These are phyloP conservation scores for Hemileia vastatrix DNA, from an alignment of 1,284 basidiomycete genomes.

Conservation along the genomic window DNA sequence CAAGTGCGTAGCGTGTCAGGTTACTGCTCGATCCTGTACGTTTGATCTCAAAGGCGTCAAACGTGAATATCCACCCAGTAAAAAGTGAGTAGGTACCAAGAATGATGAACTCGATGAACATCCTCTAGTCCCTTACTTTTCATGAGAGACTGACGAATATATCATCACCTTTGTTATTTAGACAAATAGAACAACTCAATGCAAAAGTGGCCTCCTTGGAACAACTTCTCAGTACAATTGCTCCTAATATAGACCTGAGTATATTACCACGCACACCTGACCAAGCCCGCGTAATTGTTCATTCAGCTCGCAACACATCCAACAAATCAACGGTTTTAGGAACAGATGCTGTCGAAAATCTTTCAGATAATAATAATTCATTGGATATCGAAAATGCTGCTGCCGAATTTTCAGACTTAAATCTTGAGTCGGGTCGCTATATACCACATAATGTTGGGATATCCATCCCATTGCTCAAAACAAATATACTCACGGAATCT, in stretches of 20 bases:
- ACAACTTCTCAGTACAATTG: constrained; percentile 1
- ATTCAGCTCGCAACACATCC: neutral
- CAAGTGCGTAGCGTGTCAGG: neutral
- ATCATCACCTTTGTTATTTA: no score
- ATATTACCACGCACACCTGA: constrained; percentile 10
- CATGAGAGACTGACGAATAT: no score
- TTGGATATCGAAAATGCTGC: neutral
- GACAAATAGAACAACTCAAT: constrained; percentile 15
- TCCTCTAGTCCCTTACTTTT: no score
- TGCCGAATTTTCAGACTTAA: neutral
- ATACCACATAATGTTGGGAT: neutral
- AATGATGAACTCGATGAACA: no score
- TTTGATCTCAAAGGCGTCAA: constrained; percentile 8
- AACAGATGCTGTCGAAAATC: neutral
- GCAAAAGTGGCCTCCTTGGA: constrained; percentile 4
- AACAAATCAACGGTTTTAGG: neutral
- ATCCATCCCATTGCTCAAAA: neutral
- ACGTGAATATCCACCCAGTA: constrained; percentile 8
- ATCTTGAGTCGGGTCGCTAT: neutral
- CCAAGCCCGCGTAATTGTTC: constrained; percentile 9
- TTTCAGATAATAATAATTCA: neutral
- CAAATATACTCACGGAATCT: neutral
- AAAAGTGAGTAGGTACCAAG: constrained; percentile 11
- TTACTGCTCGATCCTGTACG: constrained; percentile 1
- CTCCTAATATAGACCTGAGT: constrained; percentile 11